phyloP scores from a whole-genome alignment of 2,329 filamentous ascomycete genomes.

The Gaeumannomyces tritici region DNA sequence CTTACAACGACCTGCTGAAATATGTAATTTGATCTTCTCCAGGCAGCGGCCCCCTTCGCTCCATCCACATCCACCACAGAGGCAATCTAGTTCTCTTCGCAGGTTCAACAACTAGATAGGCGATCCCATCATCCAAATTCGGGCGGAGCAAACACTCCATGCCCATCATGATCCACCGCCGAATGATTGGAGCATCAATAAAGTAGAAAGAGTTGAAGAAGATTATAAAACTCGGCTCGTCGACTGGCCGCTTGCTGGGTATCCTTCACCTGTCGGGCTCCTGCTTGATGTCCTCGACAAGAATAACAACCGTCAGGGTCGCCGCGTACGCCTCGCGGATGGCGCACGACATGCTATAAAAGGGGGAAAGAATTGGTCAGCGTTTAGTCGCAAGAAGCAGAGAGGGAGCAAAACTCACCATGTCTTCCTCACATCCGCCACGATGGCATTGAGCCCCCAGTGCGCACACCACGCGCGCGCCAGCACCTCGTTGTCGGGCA shows the following conservation, averaged over 20 bases:
- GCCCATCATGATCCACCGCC: not conserved
- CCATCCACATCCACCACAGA: not conserved
- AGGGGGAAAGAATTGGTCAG: not conserved
- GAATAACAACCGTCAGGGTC: conserved; percentile 61
- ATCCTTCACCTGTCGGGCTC: not conserved
- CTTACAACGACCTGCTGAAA: not conserved
- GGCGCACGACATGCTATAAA: conserved; percentile 56
- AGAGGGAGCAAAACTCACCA: conserved; percentile 37
- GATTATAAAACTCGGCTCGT: not conserved
- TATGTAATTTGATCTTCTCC: too few relatives aligned
- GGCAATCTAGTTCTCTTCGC: not conserved
- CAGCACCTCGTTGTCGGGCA: conserved; percentile 66
- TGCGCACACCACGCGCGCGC: conserved; percentile 70
- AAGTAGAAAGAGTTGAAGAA: not conserved
- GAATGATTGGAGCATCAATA: not conserved
- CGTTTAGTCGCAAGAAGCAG: not conserved
- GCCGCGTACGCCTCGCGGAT: conserved; percentile 69
- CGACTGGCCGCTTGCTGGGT: not conserved
- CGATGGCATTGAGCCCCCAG: conserved; percentile 61
- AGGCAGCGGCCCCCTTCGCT: not conserved
- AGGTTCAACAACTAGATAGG: not conserved
- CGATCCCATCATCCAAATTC: not conserved
- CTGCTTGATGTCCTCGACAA: conserved; percentile 38
- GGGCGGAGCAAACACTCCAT: not conserved
- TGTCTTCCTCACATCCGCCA: conserved; percentile 59